Evolutionary conservation across 2,329 filamentous ascomycete genomes (phyloP).

Genomic region (Arthroderma sp.): DNA sequence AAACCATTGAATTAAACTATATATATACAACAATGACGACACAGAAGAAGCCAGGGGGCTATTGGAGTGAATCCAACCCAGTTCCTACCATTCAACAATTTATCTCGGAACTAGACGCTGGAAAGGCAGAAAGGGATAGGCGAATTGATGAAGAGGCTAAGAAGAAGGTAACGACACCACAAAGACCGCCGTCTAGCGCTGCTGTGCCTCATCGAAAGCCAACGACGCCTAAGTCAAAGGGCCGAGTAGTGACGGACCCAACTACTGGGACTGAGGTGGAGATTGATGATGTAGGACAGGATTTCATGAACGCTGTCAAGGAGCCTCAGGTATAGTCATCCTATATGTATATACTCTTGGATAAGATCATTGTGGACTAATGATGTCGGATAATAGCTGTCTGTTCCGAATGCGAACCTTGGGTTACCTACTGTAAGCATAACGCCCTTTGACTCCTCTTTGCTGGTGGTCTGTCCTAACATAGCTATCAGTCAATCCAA

Average conservation of each 20-base stretch:
- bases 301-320: constrained; percentile 57
- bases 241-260: constrained; percentile 66
- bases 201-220: constrained; percentile 38
- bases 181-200: constrained; percentile 24
- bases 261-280: constrained; percentile 75
- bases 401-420: constrained; percentile 81
- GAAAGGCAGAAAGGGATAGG: constrained; percentile 65
- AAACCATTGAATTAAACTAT: no score
- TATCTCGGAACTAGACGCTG: constrained; percentile 60
- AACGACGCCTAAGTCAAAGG: constrained; percentile 32
- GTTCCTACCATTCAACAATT: constrained; percentile 83
- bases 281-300: constrained; percentile 67
- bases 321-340: constrained; percentile 50
- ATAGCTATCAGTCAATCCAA: constrained; percentile 44
- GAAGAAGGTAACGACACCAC: constrained; percentile 26
- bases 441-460: neutral
- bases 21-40: constrained; percentile 30
- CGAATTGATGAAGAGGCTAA: constrained; percentile 51
- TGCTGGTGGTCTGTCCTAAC: neutral
- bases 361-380: neutral
- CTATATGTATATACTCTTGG: constrained; percentile 9
- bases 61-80: constrained; percentile 73
- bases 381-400: constrained; percentile 42
- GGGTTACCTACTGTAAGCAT: constrained; percentile 52
- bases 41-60: constrained; percentile 45